Conservation (phyloP, 1,284 basidiomycete species). For the Trametes sp. region DNA sequence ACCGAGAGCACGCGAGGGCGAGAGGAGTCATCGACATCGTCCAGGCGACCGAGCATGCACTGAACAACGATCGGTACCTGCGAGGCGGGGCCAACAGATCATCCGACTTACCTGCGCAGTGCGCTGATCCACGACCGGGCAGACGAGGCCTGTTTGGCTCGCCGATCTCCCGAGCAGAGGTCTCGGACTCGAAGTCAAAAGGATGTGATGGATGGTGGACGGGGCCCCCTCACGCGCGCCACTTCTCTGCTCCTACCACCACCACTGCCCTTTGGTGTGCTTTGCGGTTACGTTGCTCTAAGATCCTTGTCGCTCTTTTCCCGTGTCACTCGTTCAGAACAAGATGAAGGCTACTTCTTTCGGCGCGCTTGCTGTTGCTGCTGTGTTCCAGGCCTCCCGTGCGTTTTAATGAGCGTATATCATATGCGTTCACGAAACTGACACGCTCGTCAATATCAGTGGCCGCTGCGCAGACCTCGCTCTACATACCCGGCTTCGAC, state of each 20-base stretch:
- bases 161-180: too few species aligned
- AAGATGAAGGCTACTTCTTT: conserved; percentile 15
- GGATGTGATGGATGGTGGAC: not conserved
- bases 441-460: conserved; percentile 17
- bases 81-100: not conserved
- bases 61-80: not conserved
- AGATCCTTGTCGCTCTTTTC: conserved; percentile 8
- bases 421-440: too few species aligned
- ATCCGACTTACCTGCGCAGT: too few species aligned
- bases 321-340: not conserved
- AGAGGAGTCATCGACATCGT: too few species aligned
- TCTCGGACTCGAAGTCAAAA: not conserved
- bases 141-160: too few species aligned
- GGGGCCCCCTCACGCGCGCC: not conserved
- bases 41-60: not conserved
- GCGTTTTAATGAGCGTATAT: not conserved
- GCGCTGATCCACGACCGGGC: not conserved
- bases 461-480: conserved; percentile 41
- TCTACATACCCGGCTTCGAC: conserved; percentile 56
- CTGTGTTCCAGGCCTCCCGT: conserved; percentile 8
- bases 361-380: conserved; percentile 8
- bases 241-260: not conserved
- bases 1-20: too few species aligned
- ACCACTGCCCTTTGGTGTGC: not conserved
- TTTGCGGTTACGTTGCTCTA: not conserved